Evolutionary conservation across 2,329 filamentous ascomycete genomes (phyloP).

Genomic region (Clarireedia monteithiana): DNA sequence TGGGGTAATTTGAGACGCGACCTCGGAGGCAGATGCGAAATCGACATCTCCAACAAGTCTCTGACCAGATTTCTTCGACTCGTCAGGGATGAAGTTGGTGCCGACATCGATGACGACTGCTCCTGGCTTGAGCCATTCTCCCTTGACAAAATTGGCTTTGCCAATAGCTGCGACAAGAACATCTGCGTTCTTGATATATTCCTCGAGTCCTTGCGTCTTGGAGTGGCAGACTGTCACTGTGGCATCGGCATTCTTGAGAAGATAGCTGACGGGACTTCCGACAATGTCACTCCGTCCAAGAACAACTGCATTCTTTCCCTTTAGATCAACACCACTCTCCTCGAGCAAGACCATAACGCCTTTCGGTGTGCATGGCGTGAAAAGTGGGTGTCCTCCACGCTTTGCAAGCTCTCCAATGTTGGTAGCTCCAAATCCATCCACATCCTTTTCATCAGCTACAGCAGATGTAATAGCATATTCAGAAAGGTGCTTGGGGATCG

Average conservation of each 20-base stretch:
- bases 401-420: constrained; percentile 98
- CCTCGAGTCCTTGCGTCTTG: constrained; percentile 65
- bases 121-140: constrained; percentile 90
- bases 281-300: constrained; percentile 95
- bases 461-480: constrained; percentile 87
- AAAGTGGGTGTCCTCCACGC: constrained; percentile 80
- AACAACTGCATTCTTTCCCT: constrained; percentile 90
- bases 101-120: constrained; percentile 97
- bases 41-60: constrained; percentile 94
- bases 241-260: constrained; percentile 90
- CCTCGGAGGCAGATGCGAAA: constrained; percentile 72
- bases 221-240: constrained; percentile 97
- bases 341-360: constrained; percentile 90
- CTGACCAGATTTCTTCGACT: constrained; percentile 84
- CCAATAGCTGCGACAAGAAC: constrained; percentile 91
- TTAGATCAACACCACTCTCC: constrained; percentile 73
- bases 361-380: constrained; percentile 93
- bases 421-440: constrained; percentile 87
- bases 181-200: constrained; percentile 75
- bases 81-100: constrained; percentile 89
- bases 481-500: constrained; percentile 80
- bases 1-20: constrained; percentile 89
- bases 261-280: constrained; percentile 90
- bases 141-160: constrained; percentile 78
- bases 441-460: constrained; percentile 90